Evolutionary conservation across 2,329 filamentous ascomycete species (phyloP).

Genomic region (Didymella segeticola): DNA sequence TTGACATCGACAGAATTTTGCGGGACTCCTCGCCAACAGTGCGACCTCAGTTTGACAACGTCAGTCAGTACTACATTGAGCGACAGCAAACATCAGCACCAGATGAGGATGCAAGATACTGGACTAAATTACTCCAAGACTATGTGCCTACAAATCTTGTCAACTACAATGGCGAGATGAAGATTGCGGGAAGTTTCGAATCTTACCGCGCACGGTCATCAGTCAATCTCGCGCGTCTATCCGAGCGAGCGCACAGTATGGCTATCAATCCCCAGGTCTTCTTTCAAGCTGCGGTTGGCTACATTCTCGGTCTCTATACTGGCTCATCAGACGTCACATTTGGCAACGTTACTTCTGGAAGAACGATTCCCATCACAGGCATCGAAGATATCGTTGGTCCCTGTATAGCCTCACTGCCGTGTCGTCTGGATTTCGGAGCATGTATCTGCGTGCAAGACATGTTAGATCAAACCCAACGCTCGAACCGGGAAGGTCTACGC

Average conservation of each 20-base stretch:
- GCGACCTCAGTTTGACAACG: slow-evolving; percentile 66
- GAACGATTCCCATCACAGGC: slow-evolving; percentile 72
- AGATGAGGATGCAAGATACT: slow-evolving; percentile 60
- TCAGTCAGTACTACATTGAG: slow-evolving; percentile 57
- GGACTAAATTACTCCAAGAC: slow-evolving; percentile 70
- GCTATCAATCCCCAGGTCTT: slow-evolving; percentile 71
- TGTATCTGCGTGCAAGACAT: slow-evolving; percentile 65
- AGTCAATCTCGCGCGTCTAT: slow-evolving; percentile 24
- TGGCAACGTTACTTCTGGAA: slow-evolving; percentile 82
- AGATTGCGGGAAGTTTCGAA: slow-evolving; percentile 12
- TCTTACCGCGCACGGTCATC: slow-evolving; percentile 29
- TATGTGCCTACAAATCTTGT: slow-evolving; percentile 65
- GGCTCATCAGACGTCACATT: slow-evolving; percentile 73
- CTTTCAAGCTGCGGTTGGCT: slow-evolving; percentile 75
- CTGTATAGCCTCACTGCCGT: slow-evolving; percentile 77
- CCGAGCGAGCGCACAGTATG: slow-evolving; percentile 29
- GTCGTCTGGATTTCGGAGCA: slow-evolving; percentile 67
- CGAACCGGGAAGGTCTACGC: slow-evolving; percentile 70
- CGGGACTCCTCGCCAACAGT: slow-evolving; percentile 28
- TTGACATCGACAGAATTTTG: slow-evolving; percentile 68
- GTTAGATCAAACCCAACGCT: slow-evolving; percentile 66
- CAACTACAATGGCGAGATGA: slow-evolving; percentile 58
- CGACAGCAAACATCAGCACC: not conserved
- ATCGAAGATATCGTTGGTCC: slow-evolving; percentile 81
- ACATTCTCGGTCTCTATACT: slow-evolving; percentile 69